These are phyloP conservation scores for Fusarium humuli DNA, from an alignment of 2,329 filamentous ascomycete species.

Conservation along the genomic window DNA sequence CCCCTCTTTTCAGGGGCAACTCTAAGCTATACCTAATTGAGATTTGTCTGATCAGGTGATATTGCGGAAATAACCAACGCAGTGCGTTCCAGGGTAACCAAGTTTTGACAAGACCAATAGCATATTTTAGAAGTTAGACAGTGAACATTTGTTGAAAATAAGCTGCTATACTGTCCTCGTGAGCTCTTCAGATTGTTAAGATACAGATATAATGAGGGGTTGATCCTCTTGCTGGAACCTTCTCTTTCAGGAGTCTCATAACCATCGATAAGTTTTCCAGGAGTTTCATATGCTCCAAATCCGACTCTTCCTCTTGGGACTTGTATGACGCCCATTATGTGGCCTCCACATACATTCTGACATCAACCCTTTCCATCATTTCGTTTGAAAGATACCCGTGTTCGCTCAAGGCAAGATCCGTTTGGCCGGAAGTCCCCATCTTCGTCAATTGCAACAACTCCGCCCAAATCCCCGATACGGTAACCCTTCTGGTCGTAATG, in stretches of 20 bases:
- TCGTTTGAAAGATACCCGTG: neutral
- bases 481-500: neutral
- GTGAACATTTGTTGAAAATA: neutral
- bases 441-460: neutral
- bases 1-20: too few species aligned
- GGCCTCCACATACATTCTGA: neutral
- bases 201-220: neutral
- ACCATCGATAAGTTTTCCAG: neutral
- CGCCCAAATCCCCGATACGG: neutral
- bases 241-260: neutral
- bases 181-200: neutral
- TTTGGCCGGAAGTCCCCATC: neutral
- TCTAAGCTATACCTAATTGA: too few species aligned
- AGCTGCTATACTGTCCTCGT: neutral
- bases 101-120: neutral
- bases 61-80: too few species aligned
- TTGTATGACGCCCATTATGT: neutral
- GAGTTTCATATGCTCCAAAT: neutral
- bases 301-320: neutral
- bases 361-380: neutral
- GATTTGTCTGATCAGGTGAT: too few species aligned
- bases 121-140: neutral
- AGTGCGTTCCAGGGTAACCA: too few species aligned
- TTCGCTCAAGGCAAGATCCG: neutral
- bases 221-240: neutral